Evolutionary conservation across 371 early-diverging fungal genomes (phyloP).

Genomic region (Apophysomyces elegans): DNA sequence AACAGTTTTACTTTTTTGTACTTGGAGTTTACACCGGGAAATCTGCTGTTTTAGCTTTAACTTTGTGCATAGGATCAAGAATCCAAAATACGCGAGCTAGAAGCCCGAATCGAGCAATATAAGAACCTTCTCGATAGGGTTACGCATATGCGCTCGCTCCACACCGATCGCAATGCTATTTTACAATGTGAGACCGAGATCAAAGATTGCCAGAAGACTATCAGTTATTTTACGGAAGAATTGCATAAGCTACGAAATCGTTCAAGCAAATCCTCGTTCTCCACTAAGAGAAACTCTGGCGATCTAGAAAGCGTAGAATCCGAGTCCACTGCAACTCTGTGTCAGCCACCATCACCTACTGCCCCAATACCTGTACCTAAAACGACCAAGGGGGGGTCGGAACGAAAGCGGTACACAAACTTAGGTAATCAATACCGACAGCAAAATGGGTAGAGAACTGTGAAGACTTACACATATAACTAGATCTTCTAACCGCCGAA

Average conservation of each 20-base stretch:
- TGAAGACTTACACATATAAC: conserved; percentile 13
- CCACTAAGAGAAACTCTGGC: not conserved
- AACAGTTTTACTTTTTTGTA: not conserved
- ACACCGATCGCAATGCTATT: conserved; percentile 70
- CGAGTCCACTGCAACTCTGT: not conserved
- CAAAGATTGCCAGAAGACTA: conserved; percentile 77
- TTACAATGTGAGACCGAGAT: conserved; percentile 83
- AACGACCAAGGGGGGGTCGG: conserved; percentile 16
- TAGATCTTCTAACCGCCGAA: conserved; percentile 75
- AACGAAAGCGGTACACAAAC: conserved; percentile 52
- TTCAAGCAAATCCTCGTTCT: conserved; percentile 28
- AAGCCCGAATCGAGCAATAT: conserved; percentile 66
- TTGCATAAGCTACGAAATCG: conserved; percentile 62
- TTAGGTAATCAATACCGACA: conserved; percentile 42
- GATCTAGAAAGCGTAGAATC: not conserved
- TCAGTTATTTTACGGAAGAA: conserved; percentile 81
- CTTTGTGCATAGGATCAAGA: conserved; percentile 15
- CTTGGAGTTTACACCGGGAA: not conserved
- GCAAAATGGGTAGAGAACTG: not conserved
- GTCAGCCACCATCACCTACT: not conserved
- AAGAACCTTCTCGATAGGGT: conserved; percentile 71
- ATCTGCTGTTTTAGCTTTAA: not conserved
- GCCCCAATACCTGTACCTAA: conserved; percentile 22
- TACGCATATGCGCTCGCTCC: conserved; percentile 66
- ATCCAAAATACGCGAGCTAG: conserved; percentile 54